Percentiles rank a stretch among this genome's conserved stretches.
Evolutionary conservation across 1,284 basidiomycete genomes (phyloP).

Genomic region (Lentinus polychrous): DNA sequence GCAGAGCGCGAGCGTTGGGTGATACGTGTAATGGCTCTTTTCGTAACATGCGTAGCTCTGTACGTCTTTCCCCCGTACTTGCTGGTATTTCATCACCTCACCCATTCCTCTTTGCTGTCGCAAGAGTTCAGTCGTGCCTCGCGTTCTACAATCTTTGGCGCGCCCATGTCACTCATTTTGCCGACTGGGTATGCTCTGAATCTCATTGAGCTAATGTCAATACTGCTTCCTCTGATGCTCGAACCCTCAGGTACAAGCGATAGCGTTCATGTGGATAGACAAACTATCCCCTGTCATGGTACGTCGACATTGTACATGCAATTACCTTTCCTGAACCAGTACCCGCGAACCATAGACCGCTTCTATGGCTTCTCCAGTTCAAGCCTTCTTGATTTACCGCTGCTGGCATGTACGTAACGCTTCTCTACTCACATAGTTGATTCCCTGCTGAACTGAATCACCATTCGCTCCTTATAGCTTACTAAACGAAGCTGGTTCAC

Average conservation of each 20-base stretch:
- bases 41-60: conserved; percentile 23
- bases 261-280: conserved; percentile 21
- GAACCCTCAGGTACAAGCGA: conserved; percentile 12
- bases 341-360: conserved; percentile 15
- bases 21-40: conserved; percentile 12
- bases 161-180: conserved; percentile 19
- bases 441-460: background rate
- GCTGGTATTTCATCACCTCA: background rate
- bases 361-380: conserved; percentile 24
- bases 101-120: background rate
- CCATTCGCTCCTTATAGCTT: conserved; percentile 13
- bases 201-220: too few species aligned
- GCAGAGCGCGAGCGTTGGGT: conserved; percentile 16
- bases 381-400: conserved; percentile 26
- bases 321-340: background rate
- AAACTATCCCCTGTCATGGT: conserved; percentile 22
- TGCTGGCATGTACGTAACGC: conserved; percentile 23
- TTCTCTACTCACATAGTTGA: background rate
- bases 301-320: conserved; percentile 18
- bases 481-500: conserved; percentile 15
- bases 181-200: conserved; percentile 17
- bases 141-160: conserved; percentile 22
- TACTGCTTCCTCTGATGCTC: background rate
- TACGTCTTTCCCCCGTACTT: conserved; percentile 9
- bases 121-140: conserved; percentile 20